Base-by-base conservation (phyloP, 208 protist genomes). In the Kentomonas sorsogonicus region DNA sequence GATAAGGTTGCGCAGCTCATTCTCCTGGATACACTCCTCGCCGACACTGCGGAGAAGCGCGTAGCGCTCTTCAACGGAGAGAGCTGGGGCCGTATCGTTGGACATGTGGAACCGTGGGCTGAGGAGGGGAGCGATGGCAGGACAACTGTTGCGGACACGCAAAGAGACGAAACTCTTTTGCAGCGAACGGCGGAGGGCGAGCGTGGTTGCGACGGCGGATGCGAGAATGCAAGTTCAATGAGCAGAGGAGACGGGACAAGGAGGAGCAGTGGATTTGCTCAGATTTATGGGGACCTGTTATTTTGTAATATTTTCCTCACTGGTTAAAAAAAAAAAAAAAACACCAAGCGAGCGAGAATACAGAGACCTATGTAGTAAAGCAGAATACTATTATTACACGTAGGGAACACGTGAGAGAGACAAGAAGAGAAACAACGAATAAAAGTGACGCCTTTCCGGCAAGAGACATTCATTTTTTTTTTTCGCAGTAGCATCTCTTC, bases 11-110 rank as follows among this genome's bases (percentile, higher is more conserved):
- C 67, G 69, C 18, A 99, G 79, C 68, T 99, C 98, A 25, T 63
- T 79, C 30, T 95, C 87, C 48, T 94, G 71, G 43, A 98, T 94
- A 74, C 96, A 98, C 77, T 99, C 98, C 71, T 98, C 97, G 41
- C 89, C 96, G 13, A 99, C 94, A 31, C 77, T 88, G 29, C 80
- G 89, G 10, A 98, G 56, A 0, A 96, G 62, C 0, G 72, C 60
- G 62, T 89, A 97, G 25, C 89, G 82, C 55, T 89, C 75, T 36
- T 92, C 89, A 20, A 48, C 46, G 43, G 69, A 63, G 44, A 77
- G 59, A 1, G 15, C 48, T 30, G 47, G 15, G 9, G 30, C 1
- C 5, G 34, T 31, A 3, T 23, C 18, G 25, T 31, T 52, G 9
- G 59, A 27, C 7, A 27, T 25, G 6, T 13, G 20, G 16, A 29